Evolutionary conservation across 176 grass and related monocot species (phyloP), one percentile per base, ranked within the genome.

Genomic region (Phoenix dactylifera): DNA sequence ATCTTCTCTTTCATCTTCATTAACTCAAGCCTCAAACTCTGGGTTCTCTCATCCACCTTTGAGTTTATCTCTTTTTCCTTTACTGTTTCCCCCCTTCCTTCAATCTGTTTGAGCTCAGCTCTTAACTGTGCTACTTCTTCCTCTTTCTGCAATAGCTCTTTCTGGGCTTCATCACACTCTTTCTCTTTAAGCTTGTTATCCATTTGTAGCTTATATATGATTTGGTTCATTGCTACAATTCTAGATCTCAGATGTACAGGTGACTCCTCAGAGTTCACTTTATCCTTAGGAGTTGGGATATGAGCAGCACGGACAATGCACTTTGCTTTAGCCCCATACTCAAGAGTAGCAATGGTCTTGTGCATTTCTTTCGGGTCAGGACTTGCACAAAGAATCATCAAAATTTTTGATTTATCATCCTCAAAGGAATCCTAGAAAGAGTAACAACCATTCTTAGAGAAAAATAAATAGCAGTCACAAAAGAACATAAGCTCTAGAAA

Each of bases 361-460:
- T 97, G 87, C 70, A 84, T 26, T 72, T 97, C 92, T 63, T 79
- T 89, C 20, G 81, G 92, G 29, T 97, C 87, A 4, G 92, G 92
- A 56, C 92, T 97, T n/a, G 78, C 92, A 22, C 92, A 97, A 1
- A 97, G 80, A 77, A 97, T 97, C 92, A 97, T 97, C 69, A 97
- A 55, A 58, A 97, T 97, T 78, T 97, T 97, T 4, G 87, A 97
- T 59, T 82, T 97, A 62, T 91, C 83, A 66, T 97, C 92, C 55
- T 85, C 80, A 39, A 97, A 97, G 4, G 92, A 97, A 71, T 97
- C 87, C 92, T 97, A 35, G 9, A 25, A 66, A 86, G 35, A 2
- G 14, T 44, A 12, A 44, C 12, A 44, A 44, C 35, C 7, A 14
- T 20, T 20, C 20, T 20, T 20, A 20, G 20, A 20, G 20, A 20